A percentile compares a stretch with the other conserved stretches of the same genome.
These are phyloP conservation scores for Mycena rosella DNA, from an alignment of 768 basidiomycete genomes.

Conservation along the genomic window DNA sequence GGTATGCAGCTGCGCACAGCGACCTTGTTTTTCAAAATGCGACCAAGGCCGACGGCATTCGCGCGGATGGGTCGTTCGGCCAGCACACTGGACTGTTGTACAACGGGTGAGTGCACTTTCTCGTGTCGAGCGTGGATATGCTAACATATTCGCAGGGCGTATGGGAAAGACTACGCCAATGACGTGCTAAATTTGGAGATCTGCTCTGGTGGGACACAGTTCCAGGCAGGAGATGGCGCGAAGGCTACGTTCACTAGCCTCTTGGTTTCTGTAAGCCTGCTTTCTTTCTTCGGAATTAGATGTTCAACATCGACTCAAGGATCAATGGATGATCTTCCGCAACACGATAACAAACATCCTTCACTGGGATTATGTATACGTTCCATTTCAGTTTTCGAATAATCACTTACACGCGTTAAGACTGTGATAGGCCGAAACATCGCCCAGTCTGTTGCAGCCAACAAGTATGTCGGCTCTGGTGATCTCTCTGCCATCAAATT, in stretches of 20 bases:
- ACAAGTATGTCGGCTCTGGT: conserved; percentile 27
- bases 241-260: conserved; percentile 55
- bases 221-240: conserved; percentile 47
- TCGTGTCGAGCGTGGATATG: no score
- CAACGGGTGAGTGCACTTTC: conserved; percentile 52
- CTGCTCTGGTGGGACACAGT: conserved; percentile 57
- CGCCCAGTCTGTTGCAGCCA: conserved; percentile 56
- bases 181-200: conserved; percentile 63
- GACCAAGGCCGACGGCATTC: conserved; percentile 59
- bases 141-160: conserved; percentile 10
- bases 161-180: conserved; percentile 40
- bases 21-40: conserved; percentile 56
- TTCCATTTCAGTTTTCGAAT: neutral
- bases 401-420: conserved; percentile 43
- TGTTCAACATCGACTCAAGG: conserved; percentile 32
- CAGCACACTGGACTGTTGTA: conserved; percentile 60
- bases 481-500: neutral
- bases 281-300: neutral
- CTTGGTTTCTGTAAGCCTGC: conserved; percentile 46
- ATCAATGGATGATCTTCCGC: conserved; percentile 66
- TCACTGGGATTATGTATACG: conserved; percentile 63
- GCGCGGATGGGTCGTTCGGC: conserved; percentile 43
- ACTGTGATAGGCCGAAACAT: conserved; percentile 60
- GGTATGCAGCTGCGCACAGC: conserved; percentile 52
- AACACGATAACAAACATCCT: conserved; percentile 57